Conservation (phyloP, 352 stramenopile species). For the Phytophthora colocasiae region DNA sequence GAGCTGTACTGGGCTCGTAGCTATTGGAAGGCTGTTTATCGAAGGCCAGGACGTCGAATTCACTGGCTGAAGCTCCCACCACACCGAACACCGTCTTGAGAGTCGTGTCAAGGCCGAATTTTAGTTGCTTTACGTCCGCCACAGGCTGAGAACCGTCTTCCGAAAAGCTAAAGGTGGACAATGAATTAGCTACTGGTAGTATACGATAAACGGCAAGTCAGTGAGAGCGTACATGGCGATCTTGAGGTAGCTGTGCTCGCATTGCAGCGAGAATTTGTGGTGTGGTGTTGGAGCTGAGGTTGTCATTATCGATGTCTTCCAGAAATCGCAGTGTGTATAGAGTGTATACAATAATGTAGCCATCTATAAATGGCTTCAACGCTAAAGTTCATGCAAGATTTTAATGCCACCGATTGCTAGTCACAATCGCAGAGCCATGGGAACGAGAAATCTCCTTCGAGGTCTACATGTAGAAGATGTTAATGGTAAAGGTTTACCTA, state of each 20-base stretch:
- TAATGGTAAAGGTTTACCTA: too few relatives aligned
- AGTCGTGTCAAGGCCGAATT: constrained; percentile 77
- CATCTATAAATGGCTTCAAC: constrained; percentile 2
- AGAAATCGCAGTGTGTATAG: neutral
- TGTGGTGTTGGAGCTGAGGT: constrained; percentile 37
- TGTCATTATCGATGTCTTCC: neutral
- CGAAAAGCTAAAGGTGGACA: constrained; percentile 48
- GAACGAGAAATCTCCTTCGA: too few relatives aligned
- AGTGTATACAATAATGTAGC: neutral
- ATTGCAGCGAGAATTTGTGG: constrained; percentile 78
- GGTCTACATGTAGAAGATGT: too few relatives aligned
- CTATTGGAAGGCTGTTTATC: constrained; percentile 33
- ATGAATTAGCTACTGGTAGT: neutral
- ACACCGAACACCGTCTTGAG: constrained; percentile 75
- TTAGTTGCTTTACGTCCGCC: constrained; percentile 67
- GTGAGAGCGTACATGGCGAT: constrained; percentile 65
- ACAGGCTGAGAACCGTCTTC: constrained; percentile 52
- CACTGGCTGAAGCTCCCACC: constrained; percentile 60
- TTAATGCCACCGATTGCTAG: too few relatives aligned
- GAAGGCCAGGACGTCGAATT: constrained; percentile 73
- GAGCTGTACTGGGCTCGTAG: constrained; percentile 57
- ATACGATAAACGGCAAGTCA: neutral
- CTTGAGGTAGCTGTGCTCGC: constrained; percentile 59
- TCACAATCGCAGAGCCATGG: too few relatives aligned
- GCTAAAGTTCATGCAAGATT: too few relatives aligned